Evolutionary conservation across 768 basidiomycete genomes (phyloP).

Genomic region (Candolleomyces eurysporus): DNA sequence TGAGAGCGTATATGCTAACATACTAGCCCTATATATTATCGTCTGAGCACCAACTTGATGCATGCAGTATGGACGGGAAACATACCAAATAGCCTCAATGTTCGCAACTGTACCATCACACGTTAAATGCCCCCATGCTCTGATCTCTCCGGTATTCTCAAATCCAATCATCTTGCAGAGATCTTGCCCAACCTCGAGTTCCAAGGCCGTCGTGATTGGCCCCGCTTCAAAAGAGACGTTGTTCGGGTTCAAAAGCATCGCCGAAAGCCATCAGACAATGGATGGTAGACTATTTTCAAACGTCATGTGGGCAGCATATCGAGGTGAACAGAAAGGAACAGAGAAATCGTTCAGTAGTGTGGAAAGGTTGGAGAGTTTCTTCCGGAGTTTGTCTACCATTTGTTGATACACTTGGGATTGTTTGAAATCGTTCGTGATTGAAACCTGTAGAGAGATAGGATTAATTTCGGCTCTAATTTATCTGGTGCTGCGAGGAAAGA

Average conservation of each 20-base stretch:
- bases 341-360: constrained; percentile 25
- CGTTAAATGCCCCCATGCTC: constrained; percentile 43
- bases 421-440: constrained; percentile 9
- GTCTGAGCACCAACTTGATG: not conserved
- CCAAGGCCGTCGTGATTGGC: constrained; percentile 38
- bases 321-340: constrained; percentile 38
- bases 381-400: constrained; percentile 7
- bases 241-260: constrained; percentile 39
- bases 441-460: not conserved
- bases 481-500: not conserved
- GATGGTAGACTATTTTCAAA: constrained; percentile 31
- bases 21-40: constrained; percentile 7
- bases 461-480: not conserved
- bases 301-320: constrained; percentile 40
- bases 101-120: constrained; percentile 45
- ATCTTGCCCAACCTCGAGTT: constrained; percentile 36
- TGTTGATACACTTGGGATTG: constrained; percentile 5
- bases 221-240: constrained; percentile 41
- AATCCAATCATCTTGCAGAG: constrained; percentile 42
- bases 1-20: not conserved
- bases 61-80: constrained; percentile 1
- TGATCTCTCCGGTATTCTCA: constrained; percentile 13
- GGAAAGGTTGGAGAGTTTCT: not conserved
- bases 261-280: constrained; percentile 25
- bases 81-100: constrained; percentile 45